Evolutionary conservation across 192 early-diverging fungal species (phyloP), one percentile per base, ranked within the genome.

Genomic region (Allomyces macrogynus): DNA sequence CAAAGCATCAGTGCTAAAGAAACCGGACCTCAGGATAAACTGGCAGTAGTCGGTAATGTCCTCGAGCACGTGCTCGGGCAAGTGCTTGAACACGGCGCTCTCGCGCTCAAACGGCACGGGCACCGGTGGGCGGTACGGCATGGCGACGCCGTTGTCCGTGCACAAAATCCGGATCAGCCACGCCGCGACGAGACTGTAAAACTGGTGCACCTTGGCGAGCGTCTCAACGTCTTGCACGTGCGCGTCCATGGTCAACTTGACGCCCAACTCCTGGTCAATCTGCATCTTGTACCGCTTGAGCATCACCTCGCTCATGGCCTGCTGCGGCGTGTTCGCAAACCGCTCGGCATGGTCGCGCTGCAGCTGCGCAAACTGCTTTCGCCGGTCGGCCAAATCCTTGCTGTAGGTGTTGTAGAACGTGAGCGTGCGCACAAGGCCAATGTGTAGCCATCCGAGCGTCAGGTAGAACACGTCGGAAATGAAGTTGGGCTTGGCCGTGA

Each of bases 21-120:
- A 49, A 49, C 76, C 80, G 43, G 70, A 88, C 75, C 77, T 83
- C 62, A 75, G 65, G 23, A 91, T 65, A 67, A 88, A 88, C 10
- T 86, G 70, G 69, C 84, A 89, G 57, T 84, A 88, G 60, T 90
- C 89, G 43, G 86, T 78, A 61, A 90, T 79, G 69, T 98, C 95
- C 69, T 95, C 91, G 26, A 96, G 70, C 27, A 96, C 85, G 73
- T 86, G 95, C 72, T 98, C 92, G 16, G 95, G 95, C 5, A 96
- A n/a, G 20, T 57, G 49, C 49, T 57, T 14, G 20, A 57, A 57
- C 16, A n/a, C 49, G 16, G 49, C 16, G 49, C 49, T 57, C 49
- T 57, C 49, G 49, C 20, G 49, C 20, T 14, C 49, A 57, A 57
- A 62, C 18, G 87, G 85, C 4, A 92, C 69, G 7, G 82, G 82